phyloP scores from a whole-genome alignment of 495 filamentous ascomycete species.

The Aspergillus leporis region DNA sequence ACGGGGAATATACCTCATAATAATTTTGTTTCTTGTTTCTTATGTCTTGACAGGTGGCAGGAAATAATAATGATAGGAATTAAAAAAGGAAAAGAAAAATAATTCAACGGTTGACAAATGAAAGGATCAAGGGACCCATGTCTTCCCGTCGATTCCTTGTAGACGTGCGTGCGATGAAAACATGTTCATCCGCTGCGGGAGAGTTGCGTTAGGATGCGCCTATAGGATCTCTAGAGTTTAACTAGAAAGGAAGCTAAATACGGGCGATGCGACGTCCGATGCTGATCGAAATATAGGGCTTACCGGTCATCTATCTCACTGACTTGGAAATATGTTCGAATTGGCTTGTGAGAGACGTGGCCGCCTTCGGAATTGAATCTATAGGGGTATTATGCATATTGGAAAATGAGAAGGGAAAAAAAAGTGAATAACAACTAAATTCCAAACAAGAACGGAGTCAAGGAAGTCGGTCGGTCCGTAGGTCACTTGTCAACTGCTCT shows the following conservation, averaged over 20 bases:
- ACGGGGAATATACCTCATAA: background rate
- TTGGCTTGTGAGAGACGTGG: background rate
- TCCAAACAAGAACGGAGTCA: background rate
- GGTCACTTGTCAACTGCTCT: background rate
- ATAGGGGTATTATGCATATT: background rate
- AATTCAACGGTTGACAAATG: constrained; percentile 5
- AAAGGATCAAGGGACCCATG: constrained; percentile 15
- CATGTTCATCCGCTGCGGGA: constrained; percentile 12
- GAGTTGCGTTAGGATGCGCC: constrained; percentile 12
- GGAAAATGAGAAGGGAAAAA: background rate
- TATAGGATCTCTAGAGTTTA: constrained; percentile 1
- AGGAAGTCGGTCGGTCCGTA: background rate
- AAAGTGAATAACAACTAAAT: background rate
- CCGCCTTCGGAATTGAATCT: background rate
- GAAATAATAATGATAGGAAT: background rate
- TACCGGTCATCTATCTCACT: background rate
- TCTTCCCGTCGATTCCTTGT: constrained; percentile 21
- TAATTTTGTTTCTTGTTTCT: background rate
- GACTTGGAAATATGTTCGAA: background rate
- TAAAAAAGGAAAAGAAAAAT: constrained; percentile 4
- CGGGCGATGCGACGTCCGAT: constrained; percentile 1
- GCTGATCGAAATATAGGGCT: constrained; percentile 4
- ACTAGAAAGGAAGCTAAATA: constrained; percentile 5
- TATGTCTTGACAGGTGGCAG: background rate
- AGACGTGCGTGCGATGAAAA: constrained; percentile 11